Percentiles rank a stretch among this genome's conserved stretches.
These are phyloP conservation scores for Hysterangium stoloniferum DNA, from an alignment of 768 basidiomycete species.

Conservation along the genomic window DNA sequence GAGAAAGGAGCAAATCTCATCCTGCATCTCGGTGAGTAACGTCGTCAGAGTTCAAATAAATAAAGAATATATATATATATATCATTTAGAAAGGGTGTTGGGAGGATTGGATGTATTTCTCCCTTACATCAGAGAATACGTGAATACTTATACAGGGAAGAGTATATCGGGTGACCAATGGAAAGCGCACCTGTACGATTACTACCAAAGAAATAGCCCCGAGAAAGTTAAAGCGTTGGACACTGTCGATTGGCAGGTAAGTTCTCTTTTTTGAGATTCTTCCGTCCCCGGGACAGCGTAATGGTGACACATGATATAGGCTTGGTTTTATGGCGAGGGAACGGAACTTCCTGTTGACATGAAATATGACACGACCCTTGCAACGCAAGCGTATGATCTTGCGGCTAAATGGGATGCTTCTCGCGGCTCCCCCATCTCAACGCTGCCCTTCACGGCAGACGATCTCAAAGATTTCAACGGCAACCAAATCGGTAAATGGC, in stretches of 20 bases:
- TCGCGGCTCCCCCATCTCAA: conserved; percentile 33
- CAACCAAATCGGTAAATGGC: conserved; percentile 61
- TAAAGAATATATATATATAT: too few relatives aligned
- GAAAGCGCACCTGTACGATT: conserved; percentile 71
- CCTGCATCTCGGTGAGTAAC: conserved; percentile 60
- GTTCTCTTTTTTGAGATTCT: conserved; percentile 19
- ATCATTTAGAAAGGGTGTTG: conserved; percentile 53
- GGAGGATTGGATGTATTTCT: conserved; percentile 82
- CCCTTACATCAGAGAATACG: conserved; percentile 79
- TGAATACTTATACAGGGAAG: conserved; percentile 70
- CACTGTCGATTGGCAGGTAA: conserved; percentile 70
- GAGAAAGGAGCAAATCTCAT: conserved; percentile 89
- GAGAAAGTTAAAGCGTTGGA: conserved; percentile 60
- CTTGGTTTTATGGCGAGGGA: conserved; percentile 82
- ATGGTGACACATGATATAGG: conserved; percentile 30
- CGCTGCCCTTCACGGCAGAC: conserved; percentile 44
- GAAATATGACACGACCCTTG: conserved; percentile 68
- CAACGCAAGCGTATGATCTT: conserved; percentile 59
- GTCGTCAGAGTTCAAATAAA: too few relatives aligned
- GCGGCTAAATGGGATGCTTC: conserved; percentile 70
- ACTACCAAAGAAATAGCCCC: conserved; percentile 52
- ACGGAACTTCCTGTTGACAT: conserved; percentile 62
- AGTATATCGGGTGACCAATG: conserved; percentile 81
- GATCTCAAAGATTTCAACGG: conserved; percentile 64
- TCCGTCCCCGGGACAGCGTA: not conserved